These are phyloP conservation scores for Rhytidiadelphus loreus DNA, from an alignment of 225 moss, liverwort and hornwort species.

Conservation along the genomic window DNA sequence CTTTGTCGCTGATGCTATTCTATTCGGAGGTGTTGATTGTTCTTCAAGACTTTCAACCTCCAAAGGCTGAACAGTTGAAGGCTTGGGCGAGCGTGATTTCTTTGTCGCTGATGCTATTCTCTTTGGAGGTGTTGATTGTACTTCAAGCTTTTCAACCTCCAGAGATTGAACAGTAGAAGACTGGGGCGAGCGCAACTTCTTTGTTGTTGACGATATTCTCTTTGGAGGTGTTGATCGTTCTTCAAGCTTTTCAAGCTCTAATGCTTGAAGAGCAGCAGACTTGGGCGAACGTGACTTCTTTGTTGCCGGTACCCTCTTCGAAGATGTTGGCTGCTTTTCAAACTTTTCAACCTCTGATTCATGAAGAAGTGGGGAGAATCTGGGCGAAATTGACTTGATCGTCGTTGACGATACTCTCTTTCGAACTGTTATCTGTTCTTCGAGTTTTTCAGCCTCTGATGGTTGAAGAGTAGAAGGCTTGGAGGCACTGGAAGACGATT, in stretches of 20 bases:
- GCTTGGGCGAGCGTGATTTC: background rate
- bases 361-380: background rate
- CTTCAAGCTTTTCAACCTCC: background rate
- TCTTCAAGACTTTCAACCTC: background rate
- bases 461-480: background rate
- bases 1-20: background rate
- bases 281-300: background rate
- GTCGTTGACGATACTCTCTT: background rate
- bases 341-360: background rate
- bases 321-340: background rate
- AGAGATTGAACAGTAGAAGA: background rate
- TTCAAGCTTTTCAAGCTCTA: background rate
- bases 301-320: background rate
- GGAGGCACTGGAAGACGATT: background rate
- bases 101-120: background rate
- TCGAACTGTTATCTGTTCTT: background rate
- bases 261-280: background rate
- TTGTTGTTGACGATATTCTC: background rate
- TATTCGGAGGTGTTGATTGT: background rate
- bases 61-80: background rate
- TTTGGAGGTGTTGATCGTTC: background rate
- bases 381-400: background rate
- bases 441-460: background rate
- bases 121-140: background rate
- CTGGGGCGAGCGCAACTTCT: background rate